These are phyloP conservation scores for Rhizopus delemar DNA, from an alignment of 371 early-diverging fungal species.

Conservation along the genomic window DNA sequence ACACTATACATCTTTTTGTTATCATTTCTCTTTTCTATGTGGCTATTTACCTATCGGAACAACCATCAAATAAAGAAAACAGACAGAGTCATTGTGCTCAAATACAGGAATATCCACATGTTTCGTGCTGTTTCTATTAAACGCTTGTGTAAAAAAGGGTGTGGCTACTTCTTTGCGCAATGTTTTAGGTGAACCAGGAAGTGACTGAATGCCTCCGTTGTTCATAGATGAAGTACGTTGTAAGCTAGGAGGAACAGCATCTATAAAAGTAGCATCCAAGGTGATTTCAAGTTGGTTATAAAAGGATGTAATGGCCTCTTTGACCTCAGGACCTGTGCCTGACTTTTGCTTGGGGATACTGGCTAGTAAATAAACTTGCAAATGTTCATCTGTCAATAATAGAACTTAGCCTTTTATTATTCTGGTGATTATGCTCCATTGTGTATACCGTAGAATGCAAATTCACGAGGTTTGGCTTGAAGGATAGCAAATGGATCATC, in stretches of 20 bases:
- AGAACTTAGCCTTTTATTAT: neutral
- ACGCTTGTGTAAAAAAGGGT: slow-evolving; percentile 58
- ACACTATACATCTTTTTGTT: slow-evolving; percentile 28
- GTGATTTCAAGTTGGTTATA: slow-evolving; percentile 62
- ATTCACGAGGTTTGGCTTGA: slow-evolving; percentile 34
- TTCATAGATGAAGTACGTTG: slow-evolving; percentile 23
- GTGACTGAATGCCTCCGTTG: slow-evolving; percentile 20
- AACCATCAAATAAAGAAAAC: slow-evolving; percentile 57
- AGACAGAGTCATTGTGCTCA: slow-evolving; percentile 52
- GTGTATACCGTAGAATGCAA: slow-evolving; percentile 44
- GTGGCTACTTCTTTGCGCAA: slow-evolving; percentile 31
- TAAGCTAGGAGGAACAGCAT: slow-evolving; percentile 21
- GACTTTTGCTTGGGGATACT: slow-evolving; percentile 32
- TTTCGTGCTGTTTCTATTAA: slow-evolving; percentile 48
- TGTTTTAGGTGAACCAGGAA: slow-evolving; percentile 39
- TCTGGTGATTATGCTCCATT: neutral
- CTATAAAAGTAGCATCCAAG: slow-evolving; percentile 58
- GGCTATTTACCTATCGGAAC: slow-evolving; percentile 60
- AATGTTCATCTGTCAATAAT: slow-evolving; percentile 38
- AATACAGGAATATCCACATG: slow-evolving; percentile 50
- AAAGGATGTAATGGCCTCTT: slow-evolving; percentile 36
- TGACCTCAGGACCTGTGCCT: slow-evolving; percentile 37
- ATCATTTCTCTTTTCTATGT: neutral
- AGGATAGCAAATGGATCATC: slow-evolving; percentile 22
- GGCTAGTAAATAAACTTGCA: slow-evolving; percentile 40